These are phyloP conservation scores for Tephrocybe rancida DNA, from an alignment of 768 basidiomycete species.

Conservation along the genomic window DNA sequence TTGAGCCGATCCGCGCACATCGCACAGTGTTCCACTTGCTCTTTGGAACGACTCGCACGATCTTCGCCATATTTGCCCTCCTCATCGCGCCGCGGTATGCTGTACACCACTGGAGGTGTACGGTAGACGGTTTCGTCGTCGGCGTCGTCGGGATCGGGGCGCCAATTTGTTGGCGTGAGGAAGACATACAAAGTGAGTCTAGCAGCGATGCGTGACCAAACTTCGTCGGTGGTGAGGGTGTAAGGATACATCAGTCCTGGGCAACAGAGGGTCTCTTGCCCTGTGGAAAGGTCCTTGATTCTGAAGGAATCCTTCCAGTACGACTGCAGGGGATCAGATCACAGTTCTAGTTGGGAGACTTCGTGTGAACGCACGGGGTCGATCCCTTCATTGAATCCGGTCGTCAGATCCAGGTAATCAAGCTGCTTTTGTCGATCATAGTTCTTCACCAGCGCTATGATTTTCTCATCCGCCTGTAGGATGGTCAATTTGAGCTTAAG, in stretches of 20 bases:
- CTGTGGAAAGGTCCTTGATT: slow-evolving; percentile 3
- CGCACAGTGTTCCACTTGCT: slow-evolving; percentile 7
- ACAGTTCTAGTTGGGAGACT: background rate
- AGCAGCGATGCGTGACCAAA: slow-evolving; percentile 12
- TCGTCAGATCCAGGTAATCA: slow-evolving; percentile 16
- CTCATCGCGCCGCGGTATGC: background rate
- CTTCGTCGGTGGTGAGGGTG: slow-evolving; percentile 12
- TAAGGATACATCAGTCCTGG: slow-evolving; percentile 17
- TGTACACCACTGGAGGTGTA: background rate
- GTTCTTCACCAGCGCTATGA: slow-evolving; percentile 11
- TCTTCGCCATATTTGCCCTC: background rate
- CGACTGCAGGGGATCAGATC: background rate
- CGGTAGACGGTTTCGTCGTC: background rate
- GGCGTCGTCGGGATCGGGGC: background rate
- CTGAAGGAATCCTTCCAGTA: slow-evolving; percentile 18
- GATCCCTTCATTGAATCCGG: slow-evolving; percentile 11
- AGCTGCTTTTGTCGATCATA: slow-evolving; percentile 9
- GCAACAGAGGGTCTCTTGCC: slow-evolving; percentile 8
- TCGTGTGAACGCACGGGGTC: slow-evolving; percentile 10
- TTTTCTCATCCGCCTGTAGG: slow-evolving; percentile 11
- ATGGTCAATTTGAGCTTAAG: background rate
- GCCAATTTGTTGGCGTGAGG: slow-evolving; percentile 11
- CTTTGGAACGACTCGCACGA: background rate
- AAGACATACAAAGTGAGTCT: slow-evolving; percentile 16
- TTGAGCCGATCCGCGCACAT: slow-evolving; percentile 17